These are phyloP conservation scores for Paraphaeosphaeria sporulosa DNA, from an alignment of 2,329 filamentous ascomycete species.

Conservation along the genomic window DNA sequence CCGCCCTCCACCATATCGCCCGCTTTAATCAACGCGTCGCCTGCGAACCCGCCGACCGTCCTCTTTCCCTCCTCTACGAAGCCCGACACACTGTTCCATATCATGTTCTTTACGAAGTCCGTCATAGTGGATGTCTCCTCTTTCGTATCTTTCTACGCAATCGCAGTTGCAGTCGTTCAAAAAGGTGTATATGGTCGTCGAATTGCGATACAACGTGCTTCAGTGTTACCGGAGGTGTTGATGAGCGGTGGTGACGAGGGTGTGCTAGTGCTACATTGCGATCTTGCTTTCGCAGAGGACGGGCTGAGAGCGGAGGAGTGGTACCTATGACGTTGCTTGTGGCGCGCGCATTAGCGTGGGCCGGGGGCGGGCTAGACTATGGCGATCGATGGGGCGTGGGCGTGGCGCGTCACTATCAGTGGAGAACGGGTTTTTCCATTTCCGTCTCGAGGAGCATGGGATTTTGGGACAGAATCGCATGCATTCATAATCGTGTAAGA, in stretches of 20 bases:
- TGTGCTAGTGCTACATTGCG: slow-evolving; percentile 25
- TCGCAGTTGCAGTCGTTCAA: neutral
- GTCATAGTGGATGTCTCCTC: slow-evolving; percentile 25
- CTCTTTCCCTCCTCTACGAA: slow-evolving; percentile 48
- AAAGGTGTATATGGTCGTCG: neutral
- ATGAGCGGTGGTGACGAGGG: slow-evolving; percentile 5
- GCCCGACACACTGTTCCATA: slow-evolving; percentile 48
- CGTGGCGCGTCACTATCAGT: slow-evolving; percentile 3
- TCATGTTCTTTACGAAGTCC: slow-evolving; percentile 46
- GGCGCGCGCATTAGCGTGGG: slow-evolving; percentile 20
- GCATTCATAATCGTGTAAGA: too few species aligned
- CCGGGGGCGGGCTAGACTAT: neutral
- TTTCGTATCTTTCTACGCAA: neutral
- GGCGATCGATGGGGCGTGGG: slow-evolving; percentile 5
- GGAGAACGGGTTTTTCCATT: neutral
- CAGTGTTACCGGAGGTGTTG: neutral
- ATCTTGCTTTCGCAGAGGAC: slow-evolving; percentile 32
- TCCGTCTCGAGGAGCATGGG: neutral
- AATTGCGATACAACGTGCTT: neutral
- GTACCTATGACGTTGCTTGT: slow-evolving; percentile 40
- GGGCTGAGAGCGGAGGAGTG: neutral
- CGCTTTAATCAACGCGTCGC: slow-evolving; percentile 47
- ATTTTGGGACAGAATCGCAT: neutral
- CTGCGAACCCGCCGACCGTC: slow-evolving; percentile 47
- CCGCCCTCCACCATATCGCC: slow-evolving; percentile 47